Percentiles rank a stretch among this genome's conserved stretches.
Conservation (phyloP, 73 alveolate species). For the Symbiodinium pilosum region DNA sequence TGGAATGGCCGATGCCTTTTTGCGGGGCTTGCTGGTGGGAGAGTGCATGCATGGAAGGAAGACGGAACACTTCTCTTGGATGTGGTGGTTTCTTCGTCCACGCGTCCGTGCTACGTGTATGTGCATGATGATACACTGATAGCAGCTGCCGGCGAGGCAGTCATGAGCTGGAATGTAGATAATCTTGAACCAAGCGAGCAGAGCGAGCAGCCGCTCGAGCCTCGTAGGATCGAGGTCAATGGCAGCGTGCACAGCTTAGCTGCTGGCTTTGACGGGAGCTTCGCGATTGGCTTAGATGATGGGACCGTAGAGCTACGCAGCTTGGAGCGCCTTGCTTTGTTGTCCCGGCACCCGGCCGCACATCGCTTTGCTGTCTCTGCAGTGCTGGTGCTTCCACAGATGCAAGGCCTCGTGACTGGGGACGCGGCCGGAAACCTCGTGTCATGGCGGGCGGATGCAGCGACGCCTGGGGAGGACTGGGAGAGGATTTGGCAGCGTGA, state of each 20-base stretch:
- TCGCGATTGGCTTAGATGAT: background rate
- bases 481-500: background rate
- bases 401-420: slow-evolving; percentile 52
- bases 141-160: slow-evolving; percentile 58
- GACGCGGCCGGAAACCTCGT: slow-evolving; percentile 36
- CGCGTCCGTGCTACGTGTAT: background rate
- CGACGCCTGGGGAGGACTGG: slow-evolving; percentile 79
- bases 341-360: slow-evolving; percentile 39
- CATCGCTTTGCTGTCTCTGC: slow-evolving; percentile 33
- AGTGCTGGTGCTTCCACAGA: background rate
- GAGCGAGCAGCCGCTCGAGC: background rate
- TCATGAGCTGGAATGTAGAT: slow-evolving; percentile 38
- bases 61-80: slow-evolving; percentile 11
- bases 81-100: background rate
- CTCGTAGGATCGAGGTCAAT: background rate
- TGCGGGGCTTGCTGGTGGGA: slow-evolving; percentile 87
- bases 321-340: background rate
- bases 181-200: background rate
- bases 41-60: slow-evolving; percentile 61
- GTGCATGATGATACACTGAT: slow-evolving; percentile 18
- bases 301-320: slow-evolving; percentile 63
- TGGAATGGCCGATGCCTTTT: slow-evolving; percentile 41
- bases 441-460: slow-evolving; percentile 21
- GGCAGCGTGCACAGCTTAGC: slow-evolving; percentile 9
- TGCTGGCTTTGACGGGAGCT: background rate